Evolutionary conservation across 2,329 filamentous ascomycete genomes (phyloP).

Genomic region (Colletotrichum spinosum): DNA sequence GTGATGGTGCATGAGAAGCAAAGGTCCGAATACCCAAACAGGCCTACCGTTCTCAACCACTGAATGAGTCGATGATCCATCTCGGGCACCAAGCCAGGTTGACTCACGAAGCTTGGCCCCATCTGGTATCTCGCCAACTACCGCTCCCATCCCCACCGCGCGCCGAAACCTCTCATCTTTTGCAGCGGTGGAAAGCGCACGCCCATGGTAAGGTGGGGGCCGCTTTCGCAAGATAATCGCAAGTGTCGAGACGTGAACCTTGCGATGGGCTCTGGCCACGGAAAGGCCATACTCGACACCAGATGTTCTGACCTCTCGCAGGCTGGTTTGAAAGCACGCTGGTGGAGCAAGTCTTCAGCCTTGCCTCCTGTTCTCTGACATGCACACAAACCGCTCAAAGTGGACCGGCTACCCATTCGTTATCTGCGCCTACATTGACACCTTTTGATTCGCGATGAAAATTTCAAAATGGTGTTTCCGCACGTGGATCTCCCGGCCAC

Average conservation of each 20-base stretch:
- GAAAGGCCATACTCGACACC: conserved; percentile 6
- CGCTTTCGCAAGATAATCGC: conserved; percentile 15
- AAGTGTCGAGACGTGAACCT: conserved; percentile 20
- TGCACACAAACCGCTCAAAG: conserved; percentile 32
- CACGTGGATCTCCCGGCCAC: conserved; percentile 31
- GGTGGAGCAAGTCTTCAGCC: conserved; percentile 29
- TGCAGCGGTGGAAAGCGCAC: conserved; percentile 15
- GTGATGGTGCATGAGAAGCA: background rate
- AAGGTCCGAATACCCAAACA: conserved; percentile 24
- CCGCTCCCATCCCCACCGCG: conserved; percentile 28
- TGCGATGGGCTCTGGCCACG: background rate
- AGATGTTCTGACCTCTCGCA: conserved; percentile 18
- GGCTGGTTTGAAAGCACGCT: conserved; percentile 10
- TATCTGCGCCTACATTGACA: conserved; percentile 19
- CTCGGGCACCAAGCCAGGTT: conserved; percentile 30
- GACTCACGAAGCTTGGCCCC: conserved; percentile 31
- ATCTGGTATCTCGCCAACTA: conserved; percentile 32
- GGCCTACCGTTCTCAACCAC: conserved; percentile 28
- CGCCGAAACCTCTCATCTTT: conserved; percentile 34
- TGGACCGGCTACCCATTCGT: conserved; percentile 24
- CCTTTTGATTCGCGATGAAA: conserved; percentile 14
- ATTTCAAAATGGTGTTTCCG: conserved; percentile 15
- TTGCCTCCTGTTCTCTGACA: conserved; percentile 31
- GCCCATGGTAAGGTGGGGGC: conserved; percentile 16
- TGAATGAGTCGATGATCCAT: conserved; percentile 22